Evolutionary conservation across 2,329 filamentous ascomycete species (phyloP), one percentile per base, ranked within the genome.

Genomic region (Graphilbum fragrans): DNA sequence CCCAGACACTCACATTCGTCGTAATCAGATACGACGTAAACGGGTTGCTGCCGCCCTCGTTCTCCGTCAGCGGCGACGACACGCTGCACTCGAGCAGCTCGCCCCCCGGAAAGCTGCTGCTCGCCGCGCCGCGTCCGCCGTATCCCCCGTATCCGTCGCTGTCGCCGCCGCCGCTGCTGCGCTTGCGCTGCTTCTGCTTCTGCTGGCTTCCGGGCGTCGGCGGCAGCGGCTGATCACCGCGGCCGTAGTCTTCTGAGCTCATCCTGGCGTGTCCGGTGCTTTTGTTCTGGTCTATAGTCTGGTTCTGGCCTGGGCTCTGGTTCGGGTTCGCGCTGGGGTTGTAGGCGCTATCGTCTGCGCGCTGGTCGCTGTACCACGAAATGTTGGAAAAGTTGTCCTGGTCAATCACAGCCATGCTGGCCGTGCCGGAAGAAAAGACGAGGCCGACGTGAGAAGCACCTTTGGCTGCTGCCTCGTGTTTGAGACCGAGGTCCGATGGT

Each of bases 1-100:
- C 17, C 7, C 25, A 29, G 25, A 31, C 27, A 52, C 58, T 43
- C 67, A 94, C 88, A 63, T 88, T 72, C 41, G 92, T 95, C 35
- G 85, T 92, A 50, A 98, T 85, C 38, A 93, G 70, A 59, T 98
- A 98, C 11, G 92, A 96, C 44, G 96, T 82, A 64, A 94, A 98
- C 41, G 86, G 83, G 62, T 95, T 92, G 62, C 95, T 95, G 45
- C 88, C 93, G 37, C 92, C 90, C 55, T 95, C 86, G 55, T 90
- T 92, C 67, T 96, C 92, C 63, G 95, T 96, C 61, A 90, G 74
- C 18, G 92, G 87, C 44, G 80, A 75, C 41, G 78, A 77, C 17
- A 98, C 90, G 17, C 68, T 77, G 58, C 88, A 95, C 56, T 94
- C 83, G 35, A 98, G 72, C 43, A 76, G 72, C 50, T 93, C 90